phyloP scores from a whole-genome alignment of 2,329 filamentous ascomycete genomes.

The Triangularia verruculosa region DNA sequence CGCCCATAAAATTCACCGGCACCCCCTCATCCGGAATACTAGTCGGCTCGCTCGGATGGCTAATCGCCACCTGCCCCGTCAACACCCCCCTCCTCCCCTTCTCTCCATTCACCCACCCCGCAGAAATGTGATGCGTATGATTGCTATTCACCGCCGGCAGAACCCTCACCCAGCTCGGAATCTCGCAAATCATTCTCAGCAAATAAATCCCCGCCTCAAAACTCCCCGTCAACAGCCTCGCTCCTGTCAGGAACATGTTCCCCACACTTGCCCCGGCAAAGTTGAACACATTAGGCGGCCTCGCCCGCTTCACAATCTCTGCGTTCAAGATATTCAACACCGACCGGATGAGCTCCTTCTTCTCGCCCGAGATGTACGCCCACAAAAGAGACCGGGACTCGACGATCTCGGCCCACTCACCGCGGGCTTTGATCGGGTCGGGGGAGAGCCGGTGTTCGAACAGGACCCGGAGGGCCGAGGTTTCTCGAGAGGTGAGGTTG shows the following conservation, averaged over 20 bases:
- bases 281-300: slow-evolving; percentile 72
- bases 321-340: slow-evolving; percentile 74
- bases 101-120: slow-evolving; percentile 45
- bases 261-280: slow-evolving; percentile 74
- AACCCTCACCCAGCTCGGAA: slow-evolving; percentile 72
- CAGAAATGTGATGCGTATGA: slow-evolving; percentile 92
- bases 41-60: slow-evolving; percentile 71
- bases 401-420: slow-evolving; percentile 86
- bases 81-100: slow-evolving; percentile 68
- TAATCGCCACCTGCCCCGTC: slow-evolving; percentile 89
- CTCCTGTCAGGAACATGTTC: slow-evolving; percentile 79
- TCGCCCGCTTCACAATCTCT: slow-evolving; percentile 72
- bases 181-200: slow-evolving; percentile 79
- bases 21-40: slow-evolving; percentile 39
- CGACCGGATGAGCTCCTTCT: slow-evolving; percentile 73
- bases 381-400: slow-evolving; percentile 78
- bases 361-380: slow-evolving; percentile 65
- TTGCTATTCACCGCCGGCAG: slow-evolving; percentile 92
- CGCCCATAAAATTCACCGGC: slow-evolving; percentile 12
- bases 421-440: slow-evolving; percentile 57
- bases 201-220: slow-evolving; percentile 93
- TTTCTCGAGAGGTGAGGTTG: slow-evolving; percentile 55
- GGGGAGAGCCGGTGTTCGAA: slow-evolving; percentile 83
- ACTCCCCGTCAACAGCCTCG: slow-evolving; percentile 84
- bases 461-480: slow-evolving; percentile 71